Evolutionary conservation across 2,329 filamentous ascomycete genomes (phyloP), one percentile per base, ranked within the genome.

Genomic region (Sporothrix pallida): DNA sequence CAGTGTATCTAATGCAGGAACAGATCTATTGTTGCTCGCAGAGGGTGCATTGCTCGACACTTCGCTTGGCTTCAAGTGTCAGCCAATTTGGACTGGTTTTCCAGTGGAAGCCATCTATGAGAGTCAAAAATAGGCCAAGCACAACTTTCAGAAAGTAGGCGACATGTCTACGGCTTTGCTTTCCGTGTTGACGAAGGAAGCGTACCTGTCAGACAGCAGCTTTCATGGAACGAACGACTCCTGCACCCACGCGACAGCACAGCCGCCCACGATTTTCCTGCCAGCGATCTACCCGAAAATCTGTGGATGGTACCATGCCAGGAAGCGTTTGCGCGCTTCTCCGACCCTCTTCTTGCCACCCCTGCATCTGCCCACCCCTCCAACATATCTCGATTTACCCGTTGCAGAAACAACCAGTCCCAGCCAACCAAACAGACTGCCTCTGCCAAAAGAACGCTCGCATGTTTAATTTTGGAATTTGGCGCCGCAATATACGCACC

Each of bases 381-480:
- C 50, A 70, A 46, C 69, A 48, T 44, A 71, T 71, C 56, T 62
- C 56, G 54, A 44, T 63, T 63, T 71, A 63, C 70, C 70, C 70
- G 70, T 52, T 67, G 58, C 70, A 67, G 58, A 44, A 54, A 23
- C 46, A 31, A 54, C 48, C 31, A n/a, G 15, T 46, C 44, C n/a
- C 15, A 67, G 48, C 70, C 70, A 72, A 72, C 58, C 60, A 72
- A 72, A 63, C 26, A 17, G 42, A 4, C 42, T 20, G 42, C 42
- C 54, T 3, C 62, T 48, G 54, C 20, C 69, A 31, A 50, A 60
- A n/a, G 56, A 13, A 31, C 9, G 31, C 17, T 62, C 26, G 17
- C 9, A 23, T 63, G 70, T 63, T 71, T 71, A 37, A 48, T 60
- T 62, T 71, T 48, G 37, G 42, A 60, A 31, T 60, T 71, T 62